Base-by-base conservation (phyloP, 83 land plant genomes). In the Diphasiastrum complanatum region DNA sequence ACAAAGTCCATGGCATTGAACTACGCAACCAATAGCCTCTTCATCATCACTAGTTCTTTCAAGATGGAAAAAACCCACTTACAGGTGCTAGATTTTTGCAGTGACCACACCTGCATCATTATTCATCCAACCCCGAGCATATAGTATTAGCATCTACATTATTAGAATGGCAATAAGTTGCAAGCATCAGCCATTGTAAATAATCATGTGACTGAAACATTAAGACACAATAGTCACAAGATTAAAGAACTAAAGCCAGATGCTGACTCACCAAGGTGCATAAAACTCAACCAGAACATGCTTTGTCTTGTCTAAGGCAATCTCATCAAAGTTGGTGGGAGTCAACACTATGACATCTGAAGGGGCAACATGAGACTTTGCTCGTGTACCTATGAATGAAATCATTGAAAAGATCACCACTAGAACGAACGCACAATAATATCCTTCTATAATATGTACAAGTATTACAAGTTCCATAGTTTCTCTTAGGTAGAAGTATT, bases 221-320 rank as follows among this genome's bases (percentile, higher is more conserved):
- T 16, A 31, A 6, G 62, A 24, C 32, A 10, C 8, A 3, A 32
- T 3, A 4, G 24, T 34, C 62, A 11, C 16, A 33, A 11, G 8
- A 26, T 36, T 12, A 51, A 60, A 41, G 0, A 22, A 6, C 29
- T 25, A 20, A 29, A 14, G 14, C 43, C 43, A 8, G 14, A 38
- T 8, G 43, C 43, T 28, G 20, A 29, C 72, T 68, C 65, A 91
- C 98, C 98, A 92, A 41, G 98, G 98, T 23, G 98, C 98, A 75
- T 93, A 93, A 51, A 89, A 93, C 63, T 93, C 98, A 32, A 93
- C 98, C 58, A 93, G 71, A 24, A 85, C 98, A 81, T 93, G 85
- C 46, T 93, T 93, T 20, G 81, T 33, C 46, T 73, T 68, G 69
- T 93, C 91, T 40, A 81, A 60, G 18, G 85, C 91, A 66, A 93